These are phyloP conservation scores for Pleurotus salmoneostramineus DNA, from an alignment of 768 basidiomycete species.

Conservation along the genomic window DNA sequence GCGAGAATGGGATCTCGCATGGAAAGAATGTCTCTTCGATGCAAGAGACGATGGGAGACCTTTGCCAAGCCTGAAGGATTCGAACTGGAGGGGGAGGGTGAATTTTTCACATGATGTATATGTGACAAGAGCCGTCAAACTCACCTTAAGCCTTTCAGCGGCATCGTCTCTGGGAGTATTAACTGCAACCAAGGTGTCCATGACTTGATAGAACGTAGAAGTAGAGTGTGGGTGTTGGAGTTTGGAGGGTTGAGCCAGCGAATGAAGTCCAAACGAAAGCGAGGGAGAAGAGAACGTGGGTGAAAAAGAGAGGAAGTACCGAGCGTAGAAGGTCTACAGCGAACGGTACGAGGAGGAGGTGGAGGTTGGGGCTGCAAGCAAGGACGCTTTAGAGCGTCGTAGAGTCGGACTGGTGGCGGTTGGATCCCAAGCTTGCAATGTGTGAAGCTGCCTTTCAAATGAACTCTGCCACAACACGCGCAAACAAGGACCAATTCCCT, in stretches of 20 bases:
- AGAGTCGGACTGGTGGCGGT: slow-evolving; percentile 7
- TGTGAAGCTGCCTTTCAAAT: background rate
- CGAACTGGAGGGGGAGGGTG: slow-evolving; percentile 43
- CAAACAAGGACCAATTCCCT: background rate
- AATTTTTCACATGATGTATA: background rate
- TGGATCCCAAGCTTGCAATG: slow-evolving; percentile 5
- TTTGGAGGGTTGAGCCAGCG: slow-evolving; percentile 6
- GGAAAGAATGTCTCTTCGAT: slow-evolving; percentile 38
- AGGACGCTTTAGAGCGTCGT: slow-evolving; percentile 5
- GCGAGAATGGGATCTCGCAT: slow-evolving; percentile 70
- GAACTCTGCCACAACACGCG: slow-evolving; percentile 3
- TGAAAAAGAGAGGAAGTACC: slow-evolving; percentile 34
- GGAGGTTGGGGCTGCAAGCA: slow-evolving; percentile 2
- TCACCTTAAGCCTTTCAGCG: slow-evolving; percentile 34
- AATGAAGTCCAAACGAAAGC: slow-evolving; percentile 10
- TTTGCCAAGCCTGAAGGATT: slow-evolving; percentile 69
- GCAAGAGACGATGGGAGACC: slow-evolving; percentile 27
- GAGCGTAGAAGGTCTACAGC: slow-evolving; percentile 11
- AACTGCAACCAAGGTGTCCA: slow-evolving; percentile 20
- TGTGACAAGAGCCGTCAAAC: slow-evolving; percentile 15
- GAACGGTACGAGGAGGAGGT: slow-evolving; percentile 10
- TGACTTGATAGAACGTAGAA: slow-evolving; percentile 15
- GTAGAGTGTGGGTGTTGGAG: slow-evolving; percentile 7
- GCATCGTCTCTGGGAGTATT: slow-evolving; percentile 28
- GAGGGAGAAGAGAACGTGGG: slow-evolving; percentile 21